These are phyloP conservation scores for Pichia californica DNA, from an alignment of 805 yeast species.

Conservation along the genomic window DNA sequence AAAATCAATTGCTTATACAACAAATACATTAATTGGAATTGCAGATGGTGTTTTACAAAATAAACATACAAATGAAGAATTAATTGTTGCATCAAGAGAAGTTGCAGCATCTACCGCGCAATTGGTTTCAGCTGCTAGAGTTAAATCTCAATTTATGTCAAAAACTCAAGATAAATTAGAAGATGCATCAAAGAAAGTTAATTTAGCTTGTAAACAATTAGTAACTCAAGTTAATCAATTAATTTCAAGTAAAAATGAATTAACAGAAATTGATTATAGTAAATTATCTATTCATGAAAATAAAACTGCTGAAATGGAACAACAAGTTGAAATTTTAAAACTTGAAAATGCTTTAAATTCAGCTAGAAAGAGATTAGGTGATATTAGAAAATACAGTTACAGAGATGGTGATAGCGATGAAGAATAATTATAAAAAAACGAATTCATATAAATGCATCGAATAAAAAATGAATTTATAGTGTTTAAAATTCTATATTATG, in stretches of 20 bases:
- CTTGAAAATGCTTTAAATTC: constrained; percentile 64
- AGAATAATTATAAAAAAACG: constrained; percentile 22
- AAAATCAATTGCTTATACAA: constrained; percentile 76
- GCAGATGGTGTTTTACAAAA: constrained; percentile 72
- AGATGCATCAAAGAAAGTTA: constrained; percentile 59
- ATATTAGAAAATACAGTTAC: constrained; percentile 75
- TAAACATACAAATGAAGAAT: constrained; percentile 67
- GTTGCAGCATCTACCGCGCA: constrained; percentile 92
- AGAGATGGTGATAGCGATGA: constrained; percentile 53
- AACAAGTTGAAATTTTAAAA: constrained; percentile 82
- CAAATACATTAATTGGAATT: constrained; percentile 73
- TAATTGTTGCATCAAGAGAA: constrained; percentile 85
- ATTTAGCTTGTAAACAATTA: constrained; percentile 66
- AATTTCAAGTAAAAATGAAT: constrained; percentile 23
- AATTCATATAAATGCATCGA: too few relatives aligned
- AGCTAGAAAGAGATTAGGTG: constrained; percentile 79
- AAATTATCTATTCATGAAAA: constrained; percentile 70
- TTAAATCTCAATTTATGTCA: constrained; percentile 71
- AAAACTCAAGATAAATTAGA: constrained; percentile 72
- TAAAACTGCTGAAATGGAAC: constrained; percentile 84
- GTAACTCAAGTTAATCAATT: constrained; percentile 50
- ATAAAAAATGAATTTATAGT: too few relatives aligned
- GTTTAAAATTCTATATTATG: too few relatives aligned
- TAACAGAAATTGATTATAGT: constrained; percentile 54
- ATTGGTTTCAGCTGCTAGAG: constrained; percentile 85